These are phyloP conservation scores for Adansonia madagascariensis DNA, from an alignment of 441 rosid genomes.

Conservation along the genomic window DNA sequence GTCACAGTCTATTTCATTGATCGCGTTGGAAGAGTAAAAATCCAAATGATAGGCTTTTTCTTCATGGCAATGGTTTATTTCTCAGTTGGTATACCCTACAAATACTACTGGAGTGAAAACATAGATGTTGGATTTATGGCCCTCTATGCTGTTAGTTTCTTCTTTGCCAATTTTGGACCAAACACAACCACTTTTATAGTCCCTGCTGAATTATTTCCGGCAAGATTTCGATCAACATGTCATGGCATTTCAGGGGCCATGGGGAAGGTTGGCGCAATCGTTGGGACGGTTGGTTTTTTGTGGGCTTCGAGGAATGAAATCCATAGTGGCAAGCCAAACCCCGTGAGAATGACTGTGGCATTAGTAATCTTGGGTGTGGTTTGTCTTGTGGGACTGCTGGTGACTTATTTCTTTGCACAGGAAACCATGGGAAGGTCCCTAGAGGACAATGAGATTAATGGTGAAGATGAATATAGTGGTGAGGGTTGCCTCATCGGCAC, in stretches of 20 bases:
- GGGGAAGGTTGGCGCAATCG: conserved; percentile 74
- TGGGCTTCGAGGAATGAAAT: conserved; percentile 40
- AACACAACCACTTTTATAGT: conserved; percentile 78
- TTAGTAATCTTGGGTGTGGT: conserved; percentile 52
- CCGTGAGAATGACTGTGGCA: conserved; percentile 40
- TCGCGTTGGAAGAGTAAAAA: conserved; percentile 56
- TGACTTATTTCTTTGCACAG: conserved; percentile 54
- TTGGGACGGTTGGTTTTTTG: conserved; percentile 58
- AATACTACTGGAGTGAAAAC: conserved; percentile 36
- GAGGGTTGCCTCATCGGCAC: not conserved
- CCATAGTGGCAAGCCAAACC: not conserved
- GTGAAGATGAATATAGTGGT: conserved; percentile 12
- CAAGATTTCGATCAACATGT: conserved; percentile 77
- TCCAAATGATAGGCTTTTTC: conserved; percentile 65
- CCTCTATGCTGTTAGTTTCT: conserved; percentile 56
- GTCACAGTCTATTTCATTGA: conserved; percentile 65
- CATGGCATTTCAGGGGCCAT: conserved; percentile 74
- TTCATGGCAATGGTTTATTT: conserved; percentile 61
- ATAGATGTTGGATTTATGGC: conserved; percentile 41
- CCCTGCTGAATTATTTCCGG: conserved; percentile 82
- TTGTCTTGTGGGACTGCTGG: conserved; percentile 51
- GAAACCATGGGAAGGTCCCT: conserved; percentile 79
- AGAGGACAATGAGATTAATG: conserved; percentile 62
- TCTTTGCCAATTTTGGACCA: conserved; percentile 81
- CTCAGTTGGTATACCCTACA: conserved; percentile 53